These are phyloP conservation scores for Smallanthus sonchifolius DNA, from an alignment of 129 eudicot species.

Conservation along the genomic window DNA sequence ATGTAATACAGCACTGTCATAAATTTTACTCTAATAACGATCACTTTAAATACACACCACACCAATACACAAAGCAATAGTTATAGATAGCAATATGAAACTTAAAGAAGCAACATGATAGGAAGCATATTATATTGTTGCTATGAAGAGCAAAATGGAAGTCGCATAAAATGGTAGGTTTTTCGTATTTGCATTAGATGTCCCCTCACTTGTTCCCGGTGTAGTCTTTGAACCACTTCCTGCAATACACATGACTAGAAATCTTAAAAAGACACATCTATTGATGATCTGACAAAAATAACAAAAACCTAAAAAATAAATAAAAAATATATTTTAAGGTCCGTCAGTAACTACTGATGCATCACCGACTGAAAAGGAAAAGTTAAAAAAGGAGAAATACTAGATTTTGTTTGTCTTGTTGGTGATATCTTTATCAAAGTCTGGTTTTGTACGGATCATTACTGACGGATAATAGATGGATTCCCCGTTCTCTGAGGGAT, in stretches of 20 bases:
- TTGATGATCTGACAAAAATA: too few relatives aligned
- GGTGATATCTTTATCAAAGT: too few relatives aligned
- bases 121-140: background rate
- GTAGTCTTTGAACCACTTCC: conserved; percentile 24
- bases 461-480: too few relatives aligned
- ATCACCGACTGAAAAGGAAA: too few relatives aligned
- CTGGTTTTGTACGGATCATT: too few relatives aligned
- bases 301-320: too few relatives aligned
- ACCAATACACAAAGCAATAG: background rate
- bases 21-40: background rate
- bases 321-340: too few relatives aligned
- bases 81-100: background rate
- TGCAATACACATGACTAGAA: background rate
- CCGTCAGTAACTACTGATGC: too few relatives aligned
- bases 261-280: background rate
- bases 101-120: background rate
- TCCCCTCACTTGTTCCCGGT: conserved; percentile 19
- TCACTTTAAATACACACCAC: conserved; percentile 13
- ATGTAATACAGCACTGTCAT: background rate
- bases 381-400: too few relatives aligned
- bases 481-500: too few relatives aligned
- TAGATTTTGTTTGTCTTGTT: too few relatives aligned
- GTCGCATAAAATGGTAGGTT: conserved; percentile 10
- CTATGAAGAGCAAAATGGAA: conserved; percentile 6
- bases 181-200: background rate